Percentiles rank a stretch among this genome's conserved stretches.
Conservation (phyloP, 2,329 filamentous ascomycete genomes). For the Microsporum canis region DNA sequence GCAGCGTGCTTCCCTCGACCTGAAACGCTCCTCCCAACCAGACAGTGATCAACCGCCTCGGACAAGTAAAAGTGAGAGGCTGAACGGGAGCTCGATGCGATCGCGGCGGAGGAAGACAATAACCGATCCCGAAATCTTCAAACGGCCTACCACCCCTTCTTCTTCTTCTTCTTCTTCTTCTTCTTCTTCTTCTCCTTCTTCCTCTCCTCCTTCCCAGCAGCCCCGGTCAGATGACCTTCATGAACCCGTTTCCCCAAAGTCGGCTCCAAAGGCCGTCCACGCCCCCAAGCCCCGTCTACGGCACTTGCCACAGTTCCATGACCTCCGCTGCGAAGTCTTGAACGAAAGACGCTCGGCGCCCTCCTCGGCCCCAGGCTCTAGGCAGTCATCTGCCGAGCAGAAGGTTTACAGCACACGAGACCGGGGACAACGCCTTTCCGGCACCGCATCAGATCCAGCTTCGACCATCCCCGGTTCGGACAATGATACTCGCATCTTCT, state of each 20-base stretch:
- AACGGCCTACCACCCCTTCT: conserved; percentile 21
- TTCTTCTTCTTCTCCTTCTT: no score
- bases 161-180: no score
- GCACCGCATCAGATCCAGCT: conserved; percentile 47
- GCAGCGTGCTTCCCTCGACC: background rate
- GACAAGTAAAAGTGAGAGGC: conserved; percentile 22
- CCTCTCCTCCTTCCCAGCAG: no score
- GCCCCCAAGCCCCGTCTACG: conserved; percentile 12
- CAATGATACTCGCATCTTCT: conserved; percentile 45
- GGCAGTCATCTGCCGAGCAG: conserved; percentile 4
- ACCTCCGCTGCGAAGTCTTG: conserved; percentile 12
- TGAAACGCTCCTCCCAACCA: background rate
- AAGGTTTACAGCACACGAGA: background rate
- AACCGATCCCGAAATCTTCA: conserved; percentile 31
- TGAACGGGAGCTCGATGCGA: conserved; percentile 17
- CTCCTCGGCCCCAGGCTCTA: conserved; percentile 3
- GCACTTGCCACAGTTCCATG: conserved; percentile 12
- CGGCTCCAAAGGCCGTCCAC: background rate
- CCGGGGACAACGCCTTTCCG: conserved; percentile 42
- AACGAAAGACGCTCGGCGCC: background rate
- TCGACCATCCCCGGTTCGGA: conserved; percentile 52
- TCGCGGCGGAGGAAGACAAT: conserved; percentile 29
- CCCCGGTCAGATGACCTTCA: conserved; percentile 15
- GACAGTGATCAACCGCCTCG: conserved; percentile 10
- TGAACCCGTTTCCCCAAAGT: background rate